These are phyloP conservation scores for Podaxis sp. DNA, from an alignment of 768 basidiomycete genomes.

Conservation along the genomic window DNA sequence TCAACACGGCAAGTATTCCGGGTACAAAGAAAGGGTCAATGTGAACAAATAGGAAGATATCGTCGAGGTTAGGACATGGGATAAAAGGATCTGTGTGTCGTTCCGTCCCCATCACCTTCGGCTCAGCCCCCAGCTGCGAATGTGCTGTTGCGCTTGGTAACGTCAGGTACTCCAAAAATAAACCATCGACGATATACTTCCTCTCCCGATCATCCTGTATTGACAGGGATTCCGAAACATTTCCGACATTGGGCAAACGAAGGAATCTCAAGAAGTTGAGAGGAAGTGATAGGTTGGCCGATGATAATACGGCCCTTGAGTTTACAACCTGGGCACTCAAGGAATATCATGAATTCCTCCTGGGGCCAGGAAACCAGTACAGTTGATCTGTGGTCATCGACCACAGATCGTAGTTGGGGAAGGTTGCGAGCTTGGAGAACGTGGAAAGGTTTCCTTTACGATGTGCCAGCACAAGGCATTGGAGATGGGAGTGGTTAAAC, in stretches of 20 bases:
- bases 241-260: background rate
- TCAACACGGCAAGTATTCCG: background rate
- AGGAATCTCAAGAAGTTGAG: background rate
- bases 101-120: too few relatives aligned
- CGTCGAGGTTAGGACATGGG: background rate
- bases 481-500: background rate
- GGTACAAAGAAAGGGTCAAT: background rate
- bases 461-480: background rate
- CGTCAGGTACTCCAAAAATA: background rate
- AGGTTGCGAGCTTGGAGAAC: background rate
- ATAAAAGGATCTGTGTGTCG: background rate
- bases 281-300: background rate
- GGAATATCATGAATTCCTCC: background rate
- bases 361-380: background rate
- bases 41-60: background rate
- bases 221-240: background rate
- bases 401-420: background rate
- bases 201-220: background rate
- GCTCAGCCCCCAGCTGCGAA: too few relatives aligned
- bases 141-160: background rate
- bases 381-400: background rate
- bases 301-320: background rate
- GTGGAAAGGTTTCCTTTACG: background rate
- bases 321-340: background rate
- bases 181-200: background rate